phyloP scores from a whole-genome alignment of 1,139 yeast genomes.

The Blastobotrys apis region DNA sequence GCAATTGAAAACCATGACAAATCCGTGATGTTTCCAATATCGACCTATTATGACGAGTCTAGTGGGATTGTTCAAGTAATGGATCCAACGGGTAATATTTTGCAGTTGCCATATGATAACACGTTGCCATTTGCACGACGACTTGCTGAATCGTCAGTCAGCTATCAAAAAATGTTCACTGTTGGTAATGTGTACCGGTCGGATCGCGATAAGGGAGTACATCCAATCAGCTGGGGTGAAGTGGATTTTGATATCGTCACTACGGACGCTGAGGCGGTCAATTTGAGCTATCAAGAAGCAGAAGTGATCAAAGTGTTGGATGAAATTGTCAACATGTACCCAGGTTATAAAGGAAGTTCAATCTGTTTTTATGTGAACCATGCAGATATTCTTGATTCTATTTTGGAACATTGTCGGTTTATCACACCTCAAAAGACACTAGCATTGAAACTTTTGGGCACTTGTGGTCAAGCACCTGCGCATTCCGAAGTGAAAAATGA shows the following conservation, averaged over 20 bases:
- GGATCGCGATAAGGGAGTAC: constrained; percentile 52
- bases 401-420: constrained; percentile 73
- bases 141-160: constrained; percentile 57
- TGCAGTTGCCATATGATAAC: constrained; percentile 84
- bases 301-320: constrained; percentile 80
- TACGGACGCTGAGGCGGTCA: constrained; percentile 34
- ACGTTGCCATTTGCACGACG: constrained; percentile 85
- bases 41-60: constrained; percentile 57
- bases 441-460: constrained; percentile 69
- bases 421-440: constrained; percentile 64
- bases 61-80: constrained; percentile 69
- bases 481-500: constrained; percentile 61
- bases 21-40: constrained; percentile 70
- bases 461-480: constrained; percentile 66
- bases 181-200: constrained; percentile 82
- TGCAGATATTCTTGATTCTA: constrained; percentile 67
- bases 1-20: constrained; percentile 66
- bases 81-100: constrained; percentile 79
- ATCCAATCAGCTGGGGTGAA: constrained; percentile 75
- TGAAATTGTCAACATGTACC: constrained; percentile 60
- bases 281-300: constrained; percentile 64
- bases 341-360: constrained; percentile 56
- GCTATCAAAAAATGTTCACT: constrained; percentile 56
- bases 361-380: constrained; percentile 69
- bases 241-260: constrained; percentile 76